Evolutionary conservation across 768 basidiomycete species (phyloP), one percentile per base, ranked within the genome.

Genomic region (Pleurotus djamor): DNA sequence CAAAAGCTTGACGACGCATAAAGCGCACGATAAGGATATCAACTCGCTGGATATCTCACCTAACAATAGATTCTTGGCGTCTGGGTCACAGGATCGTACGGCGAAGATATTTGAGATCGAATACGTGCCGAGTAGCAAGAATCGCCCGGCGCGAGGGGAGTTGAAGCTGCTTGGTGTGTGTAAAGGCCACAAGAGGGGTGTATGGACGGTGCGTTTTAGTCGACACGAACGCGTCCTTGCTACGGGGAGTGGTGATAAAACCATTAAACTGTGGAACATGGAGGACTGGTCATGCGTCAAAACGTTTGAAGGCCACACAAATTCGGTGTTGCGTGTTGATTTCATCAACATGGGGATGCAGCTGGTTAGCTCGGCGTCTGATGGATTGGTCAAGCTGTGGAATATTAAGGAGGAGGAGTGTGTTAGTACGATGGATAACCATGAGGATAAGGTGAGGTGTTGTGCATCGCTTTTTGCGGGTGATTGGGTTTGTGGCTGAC

Each of bases 241-340:
- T 55, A 96, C 92, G 7, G 96, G 93, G 43, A 96, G 95, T 62
- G 95, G 95, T 3, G 97, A 99, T 74, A 92, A 92, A 73, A 95
- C 95, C 0, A 83, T 98, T 64, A 93, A 90, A 71, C 74, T 99
- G 35, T 99, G 97, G 97, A 94, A 80, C 72, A 71, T 98, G 63
- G 92, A 96, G 62, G 94, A 98, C 69, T 97, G 89, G 73, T 85
- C 92, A 28, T 99, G 97, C 71, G 69, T 98, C 61, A 86, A 94
- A 81, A 98, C 97, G 17, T 95, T 98, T 66, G 97, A 99, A 74
- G 97, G 97, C 0, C 97, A 99, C 72, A 94, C 94, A 6, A 98
- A 98, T 72, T 97, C 97, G 10, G 94, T 99, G 35, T 74, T 99
- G 56, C 79, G 96, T 54, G 92, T 98, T 34, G 94, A 95, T 67